Base-by-base conservation (phyloP, 2,329 filamentous ascomycete genomes). In the Gremmenia infestans region DNA sequence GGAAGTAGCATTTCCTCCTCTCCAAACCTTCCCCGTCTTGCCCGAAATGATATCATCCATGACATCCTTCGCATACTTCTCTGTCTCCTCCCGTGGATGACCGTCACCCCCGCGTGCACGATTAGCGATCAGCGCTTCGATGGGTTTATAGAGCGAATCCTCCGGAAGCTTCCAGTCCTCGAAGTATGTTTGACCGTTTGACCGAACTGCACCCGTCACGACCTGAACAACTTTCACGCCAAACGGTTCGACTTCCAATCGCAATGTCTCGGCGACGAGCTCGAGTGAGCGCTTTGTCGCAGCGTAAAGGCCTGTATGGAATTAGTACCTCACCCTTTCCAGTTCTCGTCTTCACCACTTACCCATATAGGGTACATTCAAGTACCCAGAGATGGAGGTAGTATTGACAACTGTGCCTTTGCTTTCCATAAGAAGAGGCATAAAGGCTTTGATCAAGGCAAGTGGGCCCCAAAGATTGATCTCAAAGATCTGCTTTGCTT, bases 381-480 rank as follows among this genome's bases (percentile, higher is more conserved):
- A 40, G 37, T 50, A 49, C 6, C 49, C 47, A 25, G 46, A 40
- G 5, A 68, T 55, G 19, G 73, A 75, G 45, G 73, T 73, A 55
- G 75, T 67, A 52, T 76, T 73, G 9, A 76, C 70, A 61, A 76
- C 74, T 2, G 70, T 75, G 28, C 75, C 75, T 45, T 58, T 53
- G 11, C 50, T 48, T 23, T 42, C 8, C 8, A 58, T 49, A 9
- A 57, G 43, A 6, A 68, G 49, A 4, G 63, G 57, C 12, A 61
- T 54, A 50, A 70, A 69, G 11, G 60, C 61, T 45, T 70, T 61
- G 22, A 63, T 65, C 47, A 68, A 59, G 11, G 62, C 61, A 56
- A 70, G 63, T 8, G 63, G 61, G 22, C 57, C 67, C 48, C 66
- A 69, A 39, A 70, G 60, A 35, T 69, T 70, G 45, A 66, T 61